Percentiles rank a stretch among this genome's conserved stretches.
These are phyloP conservation scores for Axilococcus clingmanii DNA, from an alignment of 139 green algal species.

Conservation along the genomic window DNA sequence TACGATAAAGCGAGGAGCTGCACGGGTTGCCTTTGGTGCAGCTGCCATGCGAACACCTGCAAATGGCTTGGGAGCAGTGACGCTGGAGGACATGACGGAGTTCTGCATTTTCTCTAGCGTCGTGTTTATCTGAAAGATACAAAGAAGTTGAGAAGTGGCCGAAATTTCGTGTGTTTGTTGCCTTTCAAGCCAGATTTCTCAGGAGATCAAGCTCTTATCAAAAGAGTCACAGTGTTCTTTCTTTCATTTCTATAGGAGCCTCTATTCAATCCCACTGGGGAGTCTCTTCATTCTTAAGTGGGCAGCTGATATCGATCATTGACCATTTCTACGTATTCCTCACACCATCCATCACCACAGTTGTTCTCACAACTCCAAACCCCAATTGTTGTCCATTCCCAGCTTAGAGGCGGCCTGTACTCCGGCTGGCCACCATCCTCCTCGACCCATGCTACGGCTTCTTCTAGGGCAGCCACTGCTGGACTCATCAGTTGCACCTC, in stretches of 20 bases:
- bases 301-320: too few species aligned
- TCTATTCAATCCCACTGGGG: background rate
- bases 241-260: background rate
- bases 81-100: background rate
- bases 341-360: too few species aligned
- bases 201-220: background rate
- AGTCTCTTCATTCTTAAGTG: too few species aligned
- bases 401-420: conserved; percentile 30
- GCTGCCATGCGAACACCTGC: background rate
- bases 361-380: conserved; percentile 39
- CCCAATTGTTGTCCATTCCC: conserved; percentile 50
- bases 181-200: background rate
- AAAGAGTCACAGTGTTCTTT: background rate
- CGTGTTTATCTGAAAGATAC: conserved; percentile 1
- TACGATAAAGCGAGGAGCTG: conserved; percentile 23
- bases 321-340: too few species aligned
- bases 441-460: conserved; percentile 34
- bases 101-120: conserved; percentile 2
- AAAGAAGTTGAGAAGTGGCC: background rate
- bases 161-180: background rate
- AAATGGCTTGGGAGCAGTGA: background rate
- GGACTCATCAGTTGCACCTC: conserved; percentile 62
- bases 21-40: conserved; percentile 12
- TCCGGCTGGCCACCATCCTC: background rate
- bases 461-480: conserved; percentile 38